A percentile compares a stretch with the other conserved stretches of the same genome.
Conservation (phyloP, 2,329 filamentous ascomycete species). For the Aurifilum marmelostoma region DNA sequence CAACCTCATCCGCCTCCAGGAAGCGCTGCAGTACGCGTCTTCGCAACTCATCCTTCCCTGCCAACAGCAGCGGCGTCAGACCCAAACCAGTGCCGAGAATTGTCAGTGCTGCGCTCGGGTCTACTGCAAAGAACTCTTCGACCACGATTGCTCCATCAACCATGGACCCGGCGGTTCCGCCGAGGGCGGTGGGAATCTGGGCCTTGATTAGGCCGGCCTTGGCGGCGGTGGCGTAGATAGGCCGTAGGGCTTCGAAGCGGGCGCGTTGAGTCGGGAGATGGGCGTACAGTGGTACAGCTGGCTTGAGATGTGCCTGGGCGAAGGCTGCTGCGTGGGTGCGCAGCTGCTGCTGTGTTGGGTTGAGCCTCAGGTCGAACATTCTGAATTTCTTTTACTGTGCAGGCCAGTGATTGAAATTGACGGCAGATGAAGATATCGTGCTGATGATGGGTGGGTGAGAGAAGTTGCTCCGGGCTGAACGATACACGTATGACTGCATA, state of each 20-base stretch:
- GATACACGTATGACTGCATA: neutral
- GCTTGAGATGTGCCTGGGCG: constrained; percentile 14
- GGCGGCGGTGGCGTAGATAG: constrained; percentile 16
- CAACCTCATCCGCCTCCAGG: constrained; percentile 11
- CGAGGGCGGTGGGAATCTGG: constrained; percentile 21
- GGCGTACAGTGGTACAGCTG: neutral
- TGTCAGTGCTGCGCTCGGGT: constrained; percentile 22
- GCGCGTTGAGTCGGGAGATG: constrained; percentile 11
- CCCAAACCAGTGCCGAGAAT: constrained; percentile 26
- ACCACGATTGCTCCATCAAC: constrained; percentile 24
- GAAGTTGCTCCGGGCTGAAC: neutral
- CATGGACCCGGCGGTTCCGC: constrained; percentile 14
- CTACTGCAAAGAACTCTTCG: constrained; percentile 26
- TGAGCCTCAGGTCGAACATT: constrained; percentile 24
- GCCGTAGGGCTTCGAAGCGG: constrained; percentile 20
- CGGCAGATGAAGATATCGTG: neutral
- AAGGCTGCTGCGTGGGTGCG: constrained; percentile 16
- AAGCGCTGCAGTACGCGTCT: constrained; percentile 8
- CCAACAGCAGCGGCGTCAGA: constrained; percentile 19
- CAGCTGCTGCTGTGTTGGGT: constrained; percentile 9
- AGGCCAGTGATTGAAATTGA: too few relatives aligned
- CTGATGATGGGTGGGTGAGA: neutral
- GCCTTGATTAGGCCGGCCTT: constrained; percentile 20
- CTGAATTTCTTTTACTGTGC: neutral
- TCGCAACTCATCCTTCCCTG: constrained; percentile 6